Conservation (phyloP, 768 basidiomycete species). For the Trametes elegans region DNA sequence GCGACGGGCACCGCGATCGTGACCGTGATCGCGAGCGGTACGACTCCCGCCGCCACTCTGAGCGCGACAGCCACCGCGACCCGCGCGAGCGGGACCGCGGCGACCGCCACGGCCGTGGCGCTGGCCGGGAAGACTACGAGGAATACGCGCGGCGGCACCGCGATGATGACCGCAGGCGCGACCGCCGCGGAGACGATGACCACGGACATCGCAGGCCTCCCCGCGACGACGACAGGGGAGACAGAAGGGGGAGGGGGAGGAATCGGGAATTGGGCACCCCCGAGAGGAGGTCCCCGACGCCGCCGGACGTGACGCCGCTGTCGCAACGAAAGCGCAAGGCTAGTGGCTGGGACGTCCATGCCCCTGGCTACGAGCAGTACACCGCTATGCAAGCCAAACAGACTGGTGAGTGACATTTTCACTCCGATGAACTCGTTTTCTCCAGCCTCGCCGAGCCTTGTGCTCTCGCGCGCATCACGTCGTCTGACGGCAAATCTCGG, state of each 20-base stretch:
- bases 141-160: constrained; percentile 25
- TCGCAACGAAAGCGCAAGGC: constrained; percentile 86
- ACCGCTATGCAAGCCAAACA: constrained; percentile 97
- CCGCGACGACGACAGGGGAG: constrained; percentile 38
- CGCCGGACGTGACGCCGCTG: constrained; percentile 76
- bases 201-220: constrained; percentile 33
- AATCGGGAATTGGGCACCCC: constrained; percentile 62
- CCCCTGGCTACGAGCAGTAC: constrained; percentile 93
- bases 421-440: background rate
- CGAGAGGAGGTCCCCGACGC: constrained; percentile 86
- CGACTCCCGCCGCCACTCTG: constrained; percentile 23
- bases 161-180: constrained; percentile 42
- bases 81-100: constrained; percentile 31
- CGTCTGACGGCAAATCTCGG: background rate
- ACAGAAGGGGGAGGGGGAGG: constrained; percentile 50
- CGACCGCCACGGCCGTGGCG: constrained; percentile 29
- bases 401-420: constrained; percentile 59
- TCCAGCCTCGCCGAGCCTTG: background rate
- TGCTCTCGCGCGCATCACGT: constrained; percentile 9
- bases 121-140: constrained; percentile 23
- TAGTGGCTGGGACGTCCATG: constrained; percentile 95
- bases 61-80: constrained; percentile 27
- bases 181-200: constrained; percentile 35
- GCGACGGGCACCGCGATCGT: constrained; percentile 17
- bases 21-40: constrained; percentile 22